These are phyloP conservation scores for Alternaria sp. DNA, from an alignment of 2,329 filamentous ascomycete species.

Conservation along the genomic window DNA sequence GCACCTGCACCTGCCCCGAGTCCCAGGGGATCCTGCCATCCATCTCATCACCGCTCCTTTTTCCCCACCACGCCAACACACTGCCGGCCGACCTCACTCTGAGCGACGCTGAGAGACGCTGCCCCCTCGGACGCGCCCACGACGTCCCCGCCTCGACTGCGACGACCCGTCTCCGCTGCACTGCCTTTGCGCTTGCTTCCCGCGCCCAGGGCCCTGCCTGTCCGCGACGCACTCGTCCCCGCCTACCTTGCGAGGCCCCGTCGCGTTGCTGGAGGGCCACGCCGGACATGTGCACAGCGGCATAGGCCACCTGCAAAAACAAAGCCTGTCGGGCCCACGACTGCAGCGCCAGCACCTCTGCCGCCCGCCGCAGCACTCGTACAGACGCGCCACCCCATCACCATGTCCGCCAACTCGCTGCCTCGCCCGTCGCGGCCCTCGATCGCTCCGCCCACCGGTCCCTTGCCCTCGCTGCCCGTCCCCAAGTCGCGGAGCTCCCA, in stretches of 20 bases:
- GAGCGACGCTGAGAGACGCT: constrained; percentile 9
- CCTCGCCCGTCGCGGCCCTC: constrained; percentile 68
- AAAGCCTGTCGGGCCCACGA: constrained; percentile 18
- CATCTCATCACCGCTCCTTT: constrained; percentile 9
- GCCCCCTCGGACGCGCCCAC: neutral
- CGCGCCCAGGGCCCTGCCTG: constrained; percentile 18
- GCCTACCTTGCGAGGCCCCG: neutral
- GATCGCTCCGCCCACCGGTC: constrained; percentile 71
- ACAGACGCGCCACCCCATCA: constrained; percentile 14
- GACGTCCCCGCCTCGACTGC: constrained; percentile 12
- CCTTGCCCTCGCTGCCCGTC: constrained; percentile 76
- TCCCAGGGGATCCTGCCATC: constrained; percentile 5
- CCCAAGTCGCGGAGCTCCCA: constrained; percentile 70
- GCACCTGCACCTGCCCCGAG: neutral
- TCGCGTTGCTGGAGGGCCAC: constrained; percentile 11
- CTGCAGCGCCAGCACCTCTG: constrained; percentile 12
- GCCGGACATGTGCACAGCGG: constrained; percentile 35
- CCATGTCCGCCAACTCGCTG: constrained; percentile 63
- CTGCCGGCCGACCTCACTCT: neutral
- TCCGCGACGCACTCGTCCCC: constrained; percentile 10
- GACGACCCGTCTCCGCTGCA: constrained; percentile 8
- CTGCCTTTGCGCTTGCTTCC: constrained; percentile 13
- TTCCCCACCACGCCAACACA: constrained; percentile 12
- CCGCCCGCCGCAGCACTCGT: constrained; percentile 9
- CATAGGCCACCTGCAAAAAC: constrained; percentile 22